phyloP scores from a whole-genome alignment of 2,329 filamentous ascomycete species.

The Exophiala oligosperma region DNA sequence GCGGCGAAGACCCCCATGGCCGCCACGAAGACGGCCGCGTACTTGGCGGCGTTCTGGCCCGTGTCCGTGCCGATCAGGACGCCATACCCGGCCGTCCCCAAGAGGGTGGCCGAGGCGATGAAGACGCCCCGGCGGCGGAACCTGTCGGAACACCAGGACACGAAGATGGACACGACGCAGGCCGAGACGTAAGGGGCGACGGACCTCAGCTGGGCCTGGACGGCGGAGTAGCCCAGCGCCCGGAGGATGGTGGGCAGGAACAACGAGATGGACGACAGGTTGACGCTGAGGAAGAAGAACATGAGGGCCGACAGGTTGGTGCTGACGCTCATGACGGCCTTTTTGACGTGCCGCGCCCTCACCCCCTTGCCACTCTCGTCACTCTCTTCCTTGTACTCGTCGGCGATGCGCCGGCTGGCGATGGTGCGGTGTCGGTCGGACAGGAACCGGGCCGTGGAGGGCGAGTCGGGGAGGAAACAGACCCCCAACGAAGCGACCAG shows the following conservation, averaged over 20 bases:
- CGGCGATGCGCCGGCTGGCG: neutral
- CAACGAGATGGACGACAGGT: slow-evolving; percentile 58
- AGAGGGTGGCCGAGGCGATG: neutral
- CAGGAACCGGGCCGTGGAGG: neutral
- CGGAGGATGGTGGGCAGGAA: slow-evolving; percentile 78
- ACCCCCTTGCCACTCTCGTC: no score
- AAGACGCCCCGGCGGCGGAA: neutral
- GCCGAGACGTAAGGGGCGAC: slow-evolving; percentile 67
- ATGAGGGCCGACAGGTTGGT: neutral
- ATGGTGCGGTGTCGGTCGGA: neutral
- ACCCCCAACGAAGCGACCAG: neutral
- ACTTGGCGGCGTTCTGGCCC: neutral
- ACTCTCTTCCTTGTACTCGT: neutral
- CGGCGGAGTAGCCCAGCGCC: slow-evolving; percentile 57
- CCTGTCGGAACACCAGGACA: neutral
- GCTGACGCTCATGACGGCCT: neutral
- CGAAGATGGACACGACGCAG: neutral
- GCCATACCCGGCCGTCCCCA: neutral
- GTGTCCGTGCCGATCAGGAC: neutral
- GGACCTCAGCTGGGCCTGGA: slow-evolving; percentile 67
- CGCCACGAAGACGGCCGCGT: slow-evolving; percentile 1
- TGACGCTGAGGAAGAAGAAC: slow-evolving; percentile 1
- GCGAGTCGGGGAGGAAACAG: neutral
- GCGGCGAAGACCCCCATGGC: neutral
- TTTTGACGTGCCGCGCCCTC: no score